Percentiles rank a stretch among this genome's conserved stretches.
phyloP scores from a whole-genome alignment of 805 yeast species.

The Candida tammaniensis region DNA sequence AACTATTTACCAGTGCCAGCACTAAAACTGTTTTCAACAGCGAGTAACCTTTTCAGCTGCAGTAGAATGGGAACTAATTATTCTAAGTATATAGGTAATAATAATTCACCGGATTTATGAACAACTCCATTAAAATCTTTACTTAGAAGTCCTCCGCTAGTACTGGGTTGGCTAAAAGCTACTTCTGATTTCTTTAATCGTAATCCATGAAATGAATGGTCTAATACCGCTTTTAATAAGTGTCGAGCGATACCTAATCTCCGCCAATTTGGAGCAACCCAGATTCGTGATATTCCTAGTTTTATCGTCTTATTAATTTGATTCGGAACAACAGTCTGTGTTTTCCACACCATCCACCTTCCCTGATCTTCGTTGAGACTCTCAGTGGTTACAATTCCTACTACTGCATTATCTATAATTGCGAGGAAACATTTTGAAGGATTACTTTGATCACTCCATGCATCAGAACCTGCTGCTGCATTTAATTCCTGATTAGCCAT shows the following conservation, averaged over 20 bases:
- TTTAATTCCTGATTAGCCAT: conserved; percentile 59
- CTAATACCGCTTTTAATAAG: conserved; percentile 43
- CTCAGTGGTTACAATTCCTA: conserved; percentile 59
- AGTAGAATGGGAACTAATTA: conserved; percentile 3
- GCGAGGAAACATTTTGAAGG: conserved; percentile 45
- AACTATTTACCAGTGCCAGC: conserved; percentile 26
- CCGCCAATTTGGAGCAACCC: conserved; percentile 47
- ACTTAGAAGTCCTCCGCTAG: conserved; percentile 61
- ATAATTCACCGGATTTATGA: conserved; percentile 50
- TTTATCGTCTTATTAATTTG: conserved; percentile 33
- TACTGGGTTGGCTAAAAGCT: conserved; percentile 75
- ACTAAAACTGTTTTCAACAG: conserved; percentile 30
- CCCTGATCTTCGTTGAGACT: conserved; percentile 34
- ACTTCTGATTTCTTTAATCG: conserved; percentile 39
- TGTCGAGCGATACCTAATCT: conserved; percentile 47
- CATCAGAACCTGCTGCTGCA: conserved; percentile 44
- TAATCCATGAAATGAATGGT: conserved; percentile 49
- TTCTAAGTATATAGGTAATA: conserved; percentile 50
- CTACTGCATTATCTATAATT: conserved; percentile 42
- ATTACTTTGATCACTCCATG: conserved; percentile 23
- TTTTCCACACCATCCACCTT: conserved; percentile 58
- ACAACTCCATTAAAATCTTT: conserved; percentile 49
- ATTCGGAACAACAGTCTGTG: conserved; percentile 49
- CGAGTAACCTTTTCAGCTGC: conserved; percentile 7
- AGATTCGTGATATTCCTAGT: conserved; percentile 40